Conservation (phyloP, 352 stramenopile species). For the Elongisporangium prolatum region DNA sequence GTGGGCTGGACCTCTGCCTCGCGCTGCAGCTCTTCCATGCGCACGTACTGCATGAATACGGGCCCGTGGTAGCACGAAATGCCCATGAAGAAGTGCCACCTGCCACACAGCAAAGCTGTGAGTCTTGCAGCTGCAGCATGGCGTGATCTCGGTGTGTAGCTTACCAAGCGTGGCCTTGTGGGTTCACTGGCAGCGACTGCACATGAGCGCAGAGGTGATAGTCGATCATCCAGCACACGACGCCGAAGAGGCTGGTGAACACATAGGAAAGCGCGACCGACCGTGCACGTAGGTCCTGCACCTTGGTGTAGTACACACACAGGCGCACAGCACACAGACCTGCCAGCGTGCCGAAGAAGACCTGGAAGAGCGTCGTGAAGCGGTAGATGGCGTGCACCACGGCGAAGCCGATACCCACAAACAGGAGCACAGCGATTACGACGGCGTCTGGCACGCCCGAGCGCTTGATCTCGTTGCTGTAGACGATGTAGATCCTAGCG, state of each 20-base stretch:
- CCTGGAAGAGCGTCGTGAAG: conserved; percentile 73
- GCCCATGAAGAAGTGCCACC: conserved; percentile 52
- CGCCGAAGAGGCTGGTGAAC: conserved; percentile 51
- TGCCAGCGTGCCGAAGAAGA: conserved; percentile 65
- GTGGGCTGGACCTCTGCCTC: conserved; percentile 22
- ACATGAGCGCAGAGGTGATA: conserved; percentile 74
- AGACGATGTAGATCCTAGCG: conserved; percentile 75
- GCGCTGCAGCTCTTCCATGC: conserved; percentile 32
- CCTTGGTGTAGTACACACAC: conserved; percentile 53
- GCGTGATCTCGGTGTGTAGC: no score
- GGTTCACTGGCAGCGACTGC: conserved; percentile 56
- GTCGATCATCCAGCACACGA: conserved; percentile 72
- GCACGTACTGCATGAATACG: conserved; percentile 59
- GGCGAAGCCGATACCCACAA: conserved; percentile 58
- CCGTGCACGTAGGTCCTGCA: conserved; percentile 44
- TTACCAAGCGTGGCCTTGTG: conserved; percentile 75
- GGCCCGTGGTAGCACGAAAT: conserved; percentile 44
- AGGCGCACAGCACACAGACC: conserved; percentile 46
- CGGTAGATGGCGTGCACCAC: conserved; percentile 71
- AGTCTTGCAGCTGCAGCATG: no score
- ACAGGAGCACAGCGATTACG: conserved; percentile 44
- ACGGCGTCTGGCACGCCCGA: conserved; percentile 34
- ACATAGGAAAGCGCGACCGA: conserved; percentile 63
- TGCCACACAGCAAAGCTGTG: background rate
- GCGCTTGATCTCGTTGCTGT: conserved; percentile 63